Conservation (phyloP, 2,329 filamentous ascomycete species). For the Xylaria sp. region DNA sequence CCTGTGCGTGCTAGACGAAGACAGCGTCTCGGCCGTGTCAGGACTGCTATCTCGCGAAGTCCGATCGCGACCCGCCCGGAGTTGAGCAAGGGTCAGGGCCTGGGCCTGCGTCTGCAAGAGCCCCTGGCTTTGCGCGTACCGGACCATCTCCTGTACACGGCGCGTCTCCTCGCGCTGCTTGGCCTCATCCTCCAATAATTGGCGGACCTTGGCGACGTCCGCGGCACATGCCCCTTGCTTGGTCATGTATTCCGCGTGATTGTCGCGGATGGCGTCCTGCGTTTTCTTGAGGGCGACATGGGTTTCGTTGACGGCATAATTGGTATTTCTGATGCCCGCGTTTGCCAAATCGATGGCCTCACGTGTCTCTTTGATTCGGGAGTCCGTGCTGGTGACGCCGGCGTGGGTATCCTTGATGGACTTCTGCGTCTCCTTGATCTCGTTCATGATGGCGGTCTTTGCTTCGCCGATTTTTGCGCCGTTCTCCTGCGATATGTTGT, state of each 20-base stretch:
- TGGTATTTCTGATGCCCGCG: conserved; percentile 9
- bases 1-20: neutral
- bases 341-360: conserved; percentile 14
- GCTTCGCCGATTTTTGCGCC: conserved; percentile 17
- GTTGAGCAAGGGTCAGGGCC: neutral
- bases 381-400: conserved; percentile 11
- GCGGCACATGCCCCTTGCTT: conserved; percentile 24
- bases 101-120: conserved; percentile 16
- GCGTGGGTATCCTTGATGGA: conserved; percentile 19
- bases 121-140: conserved; percentile 24
- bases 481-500: conserved; percentile 16
- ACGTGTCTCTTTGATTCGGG: conserved; percentile 16
- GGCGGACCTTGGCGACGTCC: conserved; percentile 21
- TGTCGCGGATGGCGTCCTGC: conserved; percentile 20
- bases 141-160: conserved; percentile 19
- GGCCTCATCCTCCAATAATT: conserved; percentile 24
- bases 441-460: conserved; percentile 10
- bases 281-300: conserved; percentile 20
- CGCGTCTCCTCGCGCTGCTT: conserved; percentile 22
- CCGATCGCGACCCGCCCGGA: neutral
- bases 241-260: conserved; percentile 17
- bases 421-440: conserved; percentile 17
- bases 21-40: neutral
- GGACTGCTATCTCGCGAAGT: conserved; percentile 18
- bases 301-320: conserved; percentile 18